Evolutionary conservation across 169 alveolate species (phyloP).

Genomic region (Perkinsus chesapeaki): DNA sequence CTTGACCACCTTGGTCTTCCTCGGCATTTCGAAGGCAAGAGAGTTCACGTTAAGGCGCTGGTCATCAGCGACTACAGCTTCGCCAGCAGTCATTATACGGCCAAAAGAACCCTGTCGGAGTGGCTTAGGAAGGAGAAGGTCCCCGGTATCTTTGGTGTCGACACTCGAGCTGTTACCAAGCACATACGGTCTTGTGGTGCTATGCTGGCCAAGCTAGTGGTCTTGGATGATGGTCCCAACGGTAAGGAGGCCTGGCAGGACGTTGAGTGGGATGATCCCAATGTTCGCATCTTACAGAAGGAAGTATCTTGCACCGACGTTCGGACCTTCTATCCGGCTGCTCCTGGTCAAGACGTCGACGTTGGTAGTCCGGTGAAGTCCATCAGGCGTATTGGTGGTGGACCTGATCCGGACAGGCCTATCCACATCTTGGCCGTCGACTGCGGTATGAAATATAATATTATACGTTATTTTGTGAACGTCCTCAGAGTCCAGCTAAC

Average conservation of each 20-base stretch:
- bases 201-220: constrained; percentile 55
- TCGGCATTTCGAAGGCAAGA: constrained; percentile 54
- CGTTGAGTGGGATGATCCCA: constrained; percentile 22
- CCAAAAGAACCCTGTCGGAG: constrained; percentile 33
- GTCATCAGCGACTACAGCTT: constrained; percentile 64
- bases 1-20: constrained; percentile 57
- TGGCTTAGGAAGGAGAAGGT: constrained; percentile 46
- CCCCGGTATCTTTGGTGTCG: constrained; percentile 57
- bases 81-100: constrained; percentile 47
- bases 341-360: background rate
- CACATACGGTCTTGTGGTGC: constrained; percentile 60
- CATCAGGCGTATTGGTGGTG: background rate
- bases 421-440: constrained; percentile 61
- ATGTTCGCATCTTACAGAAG: constrained; percentile 24
- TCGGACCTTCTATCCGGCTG: constrained; percentile 17
- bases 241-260: constrained; percentile 19
- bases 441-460: constrained; percentile 72
- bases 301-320: constrained; percentile 30
- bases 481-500: constrained; percentile 29
- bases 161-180: constrained; percentile 73
- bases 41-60: constrained; percentile 53
- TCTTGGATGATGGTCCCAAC: constrained; percentile 30
- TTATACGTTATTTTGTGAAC: constrained; percentile 47
- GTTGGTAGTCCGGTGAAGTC: background rate
- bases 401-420: constrained; percentile 13